Evolutionary conservation across 768 basidiomycete genomes (phyloP).

Genomic region (Lactarius deliciosus): DNA sequence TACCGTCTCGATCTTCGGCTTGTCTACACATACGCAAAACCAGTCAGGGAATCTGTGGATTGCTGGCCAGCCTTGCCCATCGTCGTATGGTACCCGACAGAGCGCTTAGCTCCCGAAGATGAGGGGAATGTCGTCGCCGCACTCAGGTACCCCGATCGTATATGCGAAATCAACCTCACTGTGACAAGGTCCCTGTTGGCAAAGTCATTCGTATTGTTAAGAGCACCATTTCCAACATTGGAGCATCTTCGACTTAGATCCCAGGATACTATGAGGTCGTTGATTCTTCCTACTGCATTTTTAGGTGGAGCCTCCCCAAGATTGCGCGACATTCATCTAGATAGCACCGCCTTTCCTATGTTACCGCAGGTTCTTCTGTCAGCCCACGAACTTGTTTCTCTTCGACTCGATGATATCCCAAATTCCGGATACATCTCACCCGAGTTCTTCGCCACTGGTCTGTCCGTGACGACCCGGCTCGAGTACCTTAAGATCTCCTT

Average conservation of each 20-base stretch:
- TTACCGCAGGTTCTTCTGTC: conserved; percentile 10
- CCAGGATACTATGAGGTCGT: neutral
- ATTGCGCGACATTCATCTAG: neutral
- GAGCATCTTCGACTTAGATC: neutral
- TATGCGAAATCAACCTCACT: conserved; percentile 1
- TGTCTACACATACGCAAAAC: conserved; percentile 6
- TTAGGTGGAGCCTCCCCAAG: neutral
- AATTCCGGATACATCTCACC: conserved; percentile 9
- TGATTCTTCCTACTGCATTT: neutral
- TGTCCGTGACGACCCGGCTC: neutral
- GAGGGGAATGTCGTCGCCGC: conserved; percentile 6
- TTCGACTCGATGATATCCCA: conserved; percentile 13
- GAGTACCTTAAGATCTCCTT: conserved; percentile 1
- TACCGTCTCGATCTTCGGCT: conserved; percentile 7
- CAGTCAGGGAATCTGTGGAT: neutral
- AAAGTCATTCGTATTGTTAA: neutral
- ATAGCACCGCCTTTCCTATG: conserved; percentile 4
- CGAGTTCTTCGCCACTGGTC: neutral
- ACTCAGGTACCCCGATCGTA: conserved; percentile 8
- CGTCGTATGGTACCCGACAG: neutral
- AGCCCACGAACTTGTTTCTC: neutral
- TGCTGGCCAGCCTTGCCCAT: conserved; percentile 10
- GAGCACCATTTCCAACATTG: neutral
- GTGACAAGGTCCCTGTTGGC: neutral
- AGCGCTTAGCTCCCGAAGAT: neutral